phyloP scores from a whole-genome alignment of 2,329 filamentous ascomycete genomes.

The Pyrenochaeta sp. region DNA sequence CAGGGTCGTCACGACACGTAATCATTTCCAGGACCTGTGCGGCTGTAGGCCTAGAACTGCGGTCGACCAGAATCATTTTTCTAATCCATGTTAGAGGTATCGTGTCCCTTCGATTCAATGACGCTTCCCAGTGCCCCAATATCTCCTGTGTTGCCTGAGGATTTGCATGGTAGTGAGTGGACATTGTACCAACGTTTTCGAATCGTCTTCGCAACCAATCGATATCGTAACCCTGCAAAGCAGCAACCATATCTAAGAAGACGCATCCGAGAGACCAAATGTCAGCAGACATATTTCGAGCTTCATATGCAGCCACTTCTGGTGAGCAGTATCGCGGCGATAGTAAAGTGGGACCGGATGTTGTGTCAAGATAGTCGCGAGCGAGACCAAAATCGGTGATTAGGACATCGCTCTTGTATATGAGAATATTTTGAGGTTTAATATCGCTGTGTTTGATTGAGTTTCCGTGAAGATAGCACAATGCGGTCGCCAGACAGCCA shows the following conservation, averaged over 20 bases:
- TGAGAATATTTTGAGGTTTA: slow-evolving; percentile 26
- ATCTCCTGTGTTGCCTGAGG: slow-evolving; percentile 1
- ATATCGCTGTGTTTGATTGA: slow-evolving; percentile 23
- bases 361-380: slow-evolving; percentile 18
- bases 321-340: slow-evolving; percentile 22
- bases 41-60: slow-evolving; percentile 9
- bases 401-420: slow-evolving; percentile 12
- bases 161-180: slow-evolving; percentile 10
- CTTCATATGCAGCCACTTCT: slow-evolving; percentile 17
- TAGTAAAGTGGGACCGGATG: slow-evolving; percentile 3
- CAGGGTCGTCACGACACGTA: neutral
- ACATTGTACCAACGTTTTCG: neutral
- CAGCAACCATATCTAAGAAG: slow-evolving; percentile 24
- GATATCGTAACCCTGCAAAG: slow-evolving; percentile 8
- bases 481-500: slow-evolving; percentile 23
- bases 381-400: slow-evolving; percentile 26
- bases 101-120: neutral
- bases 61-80: slow-evolving; percentile 8
- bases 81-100: slow-evolving; percentile 1
- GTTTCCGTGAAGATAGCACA: slow-evolving; percentile 22
- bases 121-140: neutral
- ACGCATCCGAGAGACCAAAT: slow-evolving; percentile 29
- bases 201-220: neutral
- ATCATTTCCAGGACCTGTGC: slow-evolving; percentile 4
- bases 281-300: slow-evolving; percentile 19